These are phyloP conservation scores for Mycosarcoma maydis DNA, from an alignment of 1,284 basidiomycete species.

Conservation along the genomic window DNA sequence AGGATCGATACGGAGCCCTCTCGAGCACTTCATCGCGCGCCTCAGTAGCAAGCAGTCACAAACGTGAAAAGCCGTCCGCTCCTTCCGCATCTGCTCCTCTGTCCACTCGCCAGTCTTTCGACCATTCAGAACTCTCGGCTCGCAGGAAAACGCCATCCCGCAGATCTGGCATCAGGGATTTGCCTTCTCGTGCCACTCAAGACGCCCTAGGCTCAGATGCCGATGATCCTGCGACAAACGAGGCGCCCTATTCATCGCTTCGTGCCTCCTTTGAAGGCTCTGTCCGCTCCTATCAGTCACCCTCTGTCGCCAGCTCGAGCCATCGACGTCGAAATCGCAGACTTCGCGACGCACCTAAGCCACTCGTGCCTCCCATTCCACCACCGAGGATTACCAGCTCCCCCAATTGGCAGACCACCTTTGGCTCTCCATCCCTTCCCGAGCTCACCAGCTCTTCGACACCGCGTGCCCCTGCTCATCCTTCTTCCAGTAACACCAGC, in stretches of 20 bases:
- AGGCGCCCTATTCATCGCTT: constrained; percentile 10
- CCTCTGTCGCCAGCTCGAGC: constrained; percentile 18
- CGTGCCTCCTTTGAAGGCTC: constrained; percentile 34
- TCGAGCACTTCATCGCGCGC: constrained; percentile 22
- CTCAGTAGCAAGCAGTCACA: constrained; percentile 20
- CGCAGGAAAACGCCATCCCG: constrained; percentile 16
- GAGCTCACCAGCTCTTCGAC: constrained; percentile 18
- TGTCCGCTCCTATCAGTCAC: constrained; percentile 16
- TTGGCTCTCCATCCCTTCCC: constrained; percentile 31
- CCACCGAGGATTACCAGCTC: constrained; percentile 40
- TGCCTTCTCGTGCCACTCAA: constrained; percentile 3
- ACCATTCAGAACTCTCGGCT: constrained; percentile 10
- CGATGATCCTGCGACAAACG: constrained; percentile 17
- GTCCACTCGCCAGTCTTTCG: constrained; percentile 19
- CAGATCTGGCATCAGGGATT: constrained; percentile 10
- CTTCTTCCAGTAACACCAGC: constrained; percentile 15
- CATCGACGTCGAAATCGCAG: constrained; percentile 21
- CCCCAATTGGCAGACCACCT: constrained; percentile 35
- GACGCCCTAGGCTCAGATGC: constrained; percentile 26
- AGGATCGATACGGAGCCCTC: constrained; percentile 22
- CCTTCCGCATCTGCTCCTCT: constrained; percentile 2
- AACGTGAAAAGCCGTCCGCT: constrained; percentile 12
- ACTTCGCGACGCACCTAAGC: constrained; percentile 21
- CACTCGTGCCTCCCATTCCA: constrained; percentile 35
- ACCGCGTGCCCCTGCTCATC: constrained; percentile 3